Conservation (phyloP, 2,329 filamentous ascomycete genomes). For the Cordyceps fumosorosea region DNA sequence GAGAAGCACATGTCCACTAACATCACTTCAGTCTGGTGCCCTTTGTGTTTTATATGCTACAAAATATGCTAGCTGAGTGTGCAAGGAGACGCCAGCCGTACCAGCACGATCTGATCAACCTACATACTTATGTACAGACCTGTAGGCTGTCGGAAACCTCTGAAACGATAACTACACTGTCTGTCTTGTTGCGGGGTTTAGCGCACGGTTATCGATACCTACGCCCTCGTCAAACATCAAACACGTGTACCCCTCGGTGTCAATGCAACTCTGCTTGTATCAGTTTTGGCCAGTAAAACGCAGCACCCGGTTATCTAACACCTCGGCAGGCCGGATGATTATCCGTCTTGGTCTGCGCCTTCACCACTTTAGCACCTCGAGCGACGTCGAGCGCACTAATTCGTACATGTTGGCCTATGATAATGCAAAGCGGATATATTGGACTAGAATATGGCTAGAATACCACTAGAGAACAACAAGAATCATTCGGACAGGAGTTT, state of each 20-base stretch:
- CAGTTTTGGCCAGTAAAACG: background rate
- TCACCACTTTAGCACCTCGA: no score
- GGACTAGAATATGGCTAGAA: no score
- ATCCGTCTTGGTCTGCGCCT: background rate
- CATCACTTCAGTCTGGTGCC: background rate
- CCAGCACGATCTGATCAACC: no score
- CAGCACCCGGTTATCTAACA: no score
- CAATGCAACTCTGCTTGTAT: background rate
- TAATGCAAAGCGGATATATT: background rate
- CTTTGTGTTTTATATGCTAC: background rate
- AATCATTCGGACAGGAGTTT: no score
- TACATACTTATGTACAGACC: background rate
- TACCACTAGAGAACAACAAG: no score
- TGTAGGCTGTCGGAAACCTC: background rate
- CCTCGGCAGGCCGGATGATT: background rate
- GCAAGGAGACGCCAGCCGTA: no score
- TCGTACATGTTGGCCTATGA: background rate
- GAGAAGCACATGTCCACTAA: background rate
- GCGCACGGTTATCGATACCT: constrained; percentile 5
- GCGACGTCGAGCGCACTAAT: no score
- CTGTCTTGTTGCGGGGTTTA: background rate
- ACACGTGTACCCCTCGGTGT: background rate
- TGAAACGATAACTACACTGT: background rate
- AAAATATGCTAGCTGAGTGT: background rate
- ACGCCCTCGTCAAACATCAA: constrained; percentile 5